Conservation (phyloP, 306 rosid species). For the Oxytropis ochrocephala region DNA sequence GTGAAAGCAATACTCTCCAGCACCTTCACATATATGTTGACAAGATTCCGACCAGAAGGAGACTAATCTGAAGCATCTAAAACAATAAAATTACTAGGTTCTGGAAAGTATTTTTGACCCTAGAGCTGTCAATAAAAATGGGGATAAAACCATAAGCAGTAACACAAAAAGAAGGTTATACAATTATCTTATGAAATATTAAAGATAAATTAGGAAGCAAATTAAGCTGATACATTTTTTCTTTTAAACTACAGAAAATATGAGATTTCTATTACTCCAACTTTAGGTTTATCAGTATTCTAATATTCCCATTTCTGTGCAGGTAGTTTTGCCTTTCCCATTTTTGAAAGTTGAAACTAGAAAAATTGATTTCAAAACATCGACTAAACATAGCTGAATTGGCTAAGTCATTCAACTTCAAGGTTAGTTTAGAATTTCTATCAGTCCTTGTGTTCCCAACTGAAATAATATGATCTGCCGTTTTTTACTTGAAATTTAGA, state of each 20-base stretch:
- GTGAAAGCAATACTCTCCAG: neutral
- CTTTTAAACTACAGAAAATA: neutral
- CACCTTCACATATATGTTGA: neutral
- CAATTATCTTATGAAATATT: neutral
- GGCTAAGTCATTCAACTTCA: neutral
- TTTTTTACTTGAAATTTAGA: neutral
- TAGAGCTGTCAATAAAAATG: neutral
- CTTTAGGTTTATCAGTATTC: neutral
- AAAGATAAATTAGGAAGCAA: conserved; percentile 1
- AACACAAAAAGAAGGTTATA: neutral
- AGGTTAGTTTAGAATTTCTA: neutral
- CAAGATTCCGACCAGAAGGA: neutral
- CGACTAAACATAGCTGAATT: neutral
- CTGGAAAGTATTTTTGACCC: neutral
- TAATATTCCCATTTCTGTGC: neutral
- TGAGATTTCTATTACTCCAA: neutral
- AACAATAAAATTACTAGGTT: neutral
- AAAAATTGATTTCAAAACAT: neutral
- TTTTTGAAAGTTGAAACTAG: neutral
- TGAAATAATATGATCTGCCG: neutral
- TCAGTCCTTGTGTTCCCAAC: neutral
- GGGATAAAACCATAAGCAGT: neutral
- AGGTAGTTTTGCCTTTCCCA: neutral
- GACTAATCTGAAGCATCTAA: neutral
- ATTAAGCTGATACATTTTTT: neutral